Conservation (phyloP, 192 early-diverging fungal species). For the Linnemannia schmuckeri region DNA sequence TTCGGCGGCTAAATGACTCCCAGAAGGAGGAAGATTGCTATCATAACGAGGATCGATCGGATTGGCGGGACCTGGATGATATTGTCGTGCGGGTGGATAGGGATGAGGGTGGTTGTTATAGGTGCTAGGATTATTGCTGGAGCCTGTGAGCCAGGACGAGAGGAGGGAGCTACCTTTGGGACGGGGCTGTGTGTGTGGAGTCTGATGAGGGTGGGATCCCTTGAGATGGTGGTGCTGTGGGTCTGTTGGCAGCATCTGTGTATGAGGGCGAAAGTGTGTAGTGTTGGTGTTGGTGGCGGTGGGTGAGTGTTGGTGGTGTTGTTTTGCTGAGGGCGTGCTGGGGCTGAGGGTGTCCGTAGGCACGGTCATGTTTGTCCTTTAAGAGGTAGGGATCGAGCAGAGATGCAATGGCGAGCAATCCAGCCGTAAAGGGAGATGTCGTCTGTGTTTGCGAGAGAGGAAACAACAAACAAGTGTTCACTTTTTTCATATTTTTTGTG, state of each 20-base stretch:
- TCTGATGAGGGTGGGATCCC: slow-evolving; percentile 13
- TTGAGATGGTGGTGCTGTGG: slow-evolving; percentile 19
- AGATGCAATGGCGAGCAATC: neutral
- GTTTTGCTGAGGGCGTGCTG: neutral
- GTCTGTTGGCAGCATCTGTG: slow-evolving; percentile 36
- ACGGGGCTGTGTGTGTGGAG: neutral
- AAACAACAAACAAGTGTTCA: neutral
- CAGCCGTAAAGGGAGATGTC: neutral
- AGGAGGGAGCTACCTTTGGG: slow-evolving; percentile 28
- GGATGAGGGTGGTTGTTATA: neutral
- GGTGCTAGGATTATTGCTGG: neutral
- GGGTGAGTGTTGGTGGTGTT: neutral
- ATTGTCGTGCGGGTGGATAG: neutral
- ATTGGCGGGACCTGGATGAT: slow-evolving; percentile 1
- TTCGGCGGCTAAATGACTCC: neutral
- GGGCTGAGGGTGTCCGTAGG: slow-evolving; percentile 23
- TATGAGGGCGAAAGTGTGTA: slow-evolving; percentile 22
- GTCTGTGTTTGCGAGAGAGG: neutral
- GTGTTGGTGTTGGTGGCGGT: neutral
- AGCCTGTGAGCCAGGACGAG: slow-evolving; percentile 33
- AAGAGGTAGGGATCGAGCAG: neutral
- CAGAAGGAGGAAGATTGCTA: neutral
- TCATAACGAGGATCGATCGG: neutral
- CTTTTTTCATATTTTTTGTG: neutral
- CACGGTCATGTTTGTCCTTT: slow-evolving; percentile 23